Percentiles rank a stretch among this genome's conserved stretches.
Evolutionary conservation across 305 asterid genomes (phyloP).

Genomic region (Fraxinus baroniana): DNA sequence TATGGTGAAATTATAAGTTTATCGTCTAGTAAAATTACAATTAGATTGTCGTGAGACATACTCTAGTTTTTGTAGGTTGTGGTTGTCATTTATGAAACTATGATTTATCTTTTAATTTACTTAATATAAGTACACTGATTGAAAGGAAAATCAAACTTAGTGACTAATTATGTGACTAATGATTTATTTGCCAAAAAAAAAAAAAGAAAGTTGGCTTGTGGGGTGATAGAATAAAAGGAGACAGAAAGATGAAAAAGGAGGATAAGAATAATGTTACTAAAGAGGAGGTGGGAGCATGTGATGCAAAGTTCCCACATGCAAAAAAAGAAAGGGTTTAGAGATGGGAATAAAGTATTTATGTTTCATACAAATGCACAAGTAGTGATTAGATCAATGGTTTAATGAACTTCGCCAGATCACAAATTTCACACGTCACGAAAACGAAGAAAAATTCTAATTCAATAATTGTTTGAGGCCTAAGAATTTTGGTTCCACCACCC

Average conservation of each 20-base stretch:
- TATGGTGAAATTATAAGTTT: conserved; percentile 3
- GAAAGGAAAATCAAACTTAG: conserved; percentile 19
- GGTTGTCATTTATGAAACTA: conserved; percentile 13
- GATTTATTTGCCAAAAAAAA: not conserved
- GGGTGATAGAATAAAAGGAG: conserved; percentile 46
- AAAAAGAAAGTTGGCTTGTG: conserved; percentile 27
- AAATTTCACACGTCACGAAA: not conserved
- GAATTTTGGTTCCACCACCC: not conserved
- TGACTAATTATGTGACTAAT: conserved; percentile 32
- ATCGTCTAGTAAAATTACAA: too few relatives aligned
- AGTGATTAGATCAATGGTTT: conserved; percentile 15
- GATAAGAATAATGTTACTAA: conserved; percentile 45
- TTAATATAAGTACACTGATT: conserved; percentile 40
- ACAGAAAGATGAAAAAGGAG: conserved; percentile 35
- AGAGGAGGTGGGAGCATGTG: conserved; percentile 55
- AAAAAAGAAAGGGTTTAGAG: conserved; percentile 15
- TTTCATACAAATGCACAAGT: conserved; percentile 19
- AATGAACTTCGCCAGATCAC: not conserved
- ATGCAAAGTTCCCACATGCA: conserved; percentile 39
- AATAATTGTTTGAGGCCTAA: not conserved
- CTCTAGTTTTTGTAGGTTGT: not conserved
- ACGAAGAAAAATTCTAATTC: not conserved
- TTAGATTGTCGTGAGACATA: too few relatives aligned
- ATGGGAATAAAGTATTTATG: conserved; percentile 28
- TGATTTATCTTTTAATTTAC: conserved; percentile 15